phyloP scores from a whole-genome alignment of 108 stramenopile genomes.

The Epithemia pelagica region DNA sequence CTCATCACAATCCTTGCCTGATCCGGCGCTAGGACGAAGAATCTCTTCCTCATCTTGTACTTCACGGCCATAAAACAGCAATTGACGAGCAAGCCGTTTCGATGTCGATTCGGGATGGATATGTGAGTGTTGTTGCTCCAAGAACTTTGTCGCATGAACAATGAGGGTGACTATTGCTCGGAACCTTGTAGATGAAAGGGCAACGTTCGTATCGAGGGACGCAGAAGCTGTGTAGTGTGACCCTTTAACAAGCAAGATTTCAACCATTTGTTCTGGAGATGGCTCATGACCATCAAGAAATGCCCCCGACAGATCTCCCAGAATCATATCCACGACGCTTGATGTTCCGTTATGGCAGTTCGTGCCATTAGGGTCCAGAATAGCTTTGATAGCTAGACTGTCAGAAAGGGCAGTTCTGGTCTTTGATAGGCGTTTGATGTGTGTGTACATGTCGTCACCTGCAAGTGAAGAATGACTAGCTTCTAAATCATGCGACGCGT shows the following conservation, averaged over 20 bases:
- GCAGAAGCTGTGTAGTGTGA: constrained; percentile 52
- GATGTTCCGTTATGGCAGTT: constrained; percentile 9
- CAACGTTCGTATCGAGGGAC: constrained; percentile 29
- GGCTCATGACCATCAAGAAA: constrained; percentile 1
- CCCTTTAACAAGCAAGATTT: constrained; percentile 48
- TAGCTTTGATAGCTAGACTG: constrained; percentile 44
- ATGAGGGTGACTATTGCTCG: constrained; percentile 47
- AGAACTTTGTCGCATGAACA: constrained; percentile 47
- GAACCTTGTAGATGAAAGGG: constrained; percentile 52
- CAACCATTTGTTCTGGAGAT: constrained; percentile 59
- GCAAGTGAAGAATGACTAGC: neutral
- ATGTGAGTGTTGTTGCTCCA: constrained; percentile 73
- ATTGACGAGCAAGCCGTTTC: constrained; percentile 43
- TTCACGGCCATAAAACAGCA: constrained; percentile 67
- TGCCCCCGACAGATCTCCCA: constrained; percentile 13
- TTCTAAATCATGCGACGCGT: constrained; percentile 52
- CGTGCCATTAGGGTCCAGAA: constrained; percentile 19
- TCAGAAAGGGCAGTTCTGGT: constrained; percentile 53
- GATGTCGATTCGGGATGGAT: constrained; percentile 42
- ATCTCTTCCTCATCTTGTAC: neutral
- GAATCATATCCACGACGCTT: neutral
- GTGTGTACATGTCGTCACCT: neutral
- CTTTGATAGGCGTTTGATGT: constrained; percentile 27
- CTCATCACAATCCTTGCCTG: neutral
- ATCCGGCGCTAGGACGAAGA: neutral